Base-by-base conservation (phyloP, 2,329 filamentous ascomycete species). In the Penicillium fuscoglaucum region DNA sequence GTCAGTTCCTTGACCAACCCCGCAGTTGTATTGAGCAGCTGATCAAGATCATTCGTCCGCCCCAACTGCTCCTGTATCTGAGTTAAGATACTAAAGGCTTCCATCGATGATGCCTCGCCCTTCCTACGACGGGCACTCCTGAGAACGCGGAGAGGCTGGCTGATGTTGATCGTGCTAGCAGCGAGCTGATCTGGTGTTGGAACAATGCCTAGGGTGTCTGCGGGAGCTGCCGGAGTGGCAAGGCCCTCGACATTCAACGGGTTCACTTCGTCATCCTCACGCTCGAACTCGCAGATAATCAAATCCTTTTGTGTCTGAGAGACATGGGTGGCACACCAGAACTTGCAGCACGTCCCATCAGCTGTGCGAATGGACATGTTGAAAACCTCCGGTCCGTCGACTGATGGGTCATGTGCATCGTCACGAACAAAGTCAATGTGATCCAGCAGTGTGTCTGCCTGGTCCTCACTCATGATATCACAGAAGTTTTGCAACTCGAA, bases 11-110 rank as follows among this genome's bases (percentile, higher is more conserved):
- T 96, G 35, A 96, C 85, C 8, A 96, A 89, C 0, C 91, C 91
- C 0, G 93, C 89, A 3, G 95, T 76, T 6, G 93, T 87, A 67
- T 95, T 93, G 39, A 96, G 78, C 59, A 96, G 91, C 1, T 74
- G 80, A 1, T 91, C 87, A 0, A 96, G 78, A 59, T 83, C 87
- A 0, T 86, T 80, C 1, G 91, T 90, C 26, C 69, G 64, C 3
- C 58, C 62, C 7, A 96, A 79, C 72, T 96, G 92, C 66, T 96
- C 91, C 71, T 96, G 91, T 0, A 96, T 89, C 71, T 96, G 92
- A 1, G 90, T 91, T 84, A 96, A 90, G 63, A 96, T 92, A 73
- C 95, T 92, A 72, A 96, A 96, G 0, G 96, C 90, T 67, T 96
- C 90, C 90, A 96, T 95, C 0, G 24, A 28, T 8, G 90, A 90